Conservation (phyloP, 2,329 filamentous ascomycete genomes). For the Epicoccum sorghinum region DNA sequence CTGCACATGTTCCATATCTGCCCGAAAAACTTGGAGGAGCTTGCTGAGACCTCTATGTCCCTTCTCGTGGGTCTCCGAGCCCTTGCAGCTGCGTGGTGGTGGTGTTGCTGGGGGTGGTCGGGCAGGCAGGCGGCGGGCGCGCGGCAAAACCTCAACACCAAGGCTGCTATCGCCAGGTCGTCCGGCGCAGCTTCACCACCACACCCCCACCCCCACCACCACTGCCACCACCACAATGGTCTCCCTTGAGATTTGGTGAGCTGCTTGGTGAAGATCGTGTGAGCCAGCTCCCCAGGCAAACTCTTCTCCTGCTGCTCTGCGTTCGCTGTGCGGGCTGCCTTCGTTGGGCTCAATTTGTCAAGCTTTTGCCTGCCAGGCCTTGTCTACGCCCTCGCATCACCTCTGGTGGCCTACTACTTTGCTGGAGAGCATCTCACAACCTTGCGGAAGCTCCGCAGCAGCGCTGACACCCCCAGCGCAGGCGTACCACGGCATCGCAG, state of each 20-base stretch:
- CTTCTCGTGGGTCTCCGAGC: not conserved
- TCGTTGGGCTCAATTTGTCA: too few relatives aligned
- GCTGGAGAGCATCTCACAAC: too few relatives aligned
- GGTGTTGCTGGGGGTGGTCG: constrained; percentile 1
- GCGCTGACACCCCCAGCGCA: too few relatives aligned
- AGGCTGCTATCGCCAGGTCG: constrained; percentile 1
- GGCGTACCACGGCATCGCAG: not conserved
- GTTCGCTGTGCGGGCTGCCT: too few relatives aligned
- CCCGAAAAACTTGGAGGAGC: not conserved
- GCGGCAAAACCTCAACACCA: constrained; percentile 13
- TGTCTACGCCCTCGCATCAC: too few relatives aligned
- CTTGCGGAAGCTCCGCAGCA: too few relatives aligned
- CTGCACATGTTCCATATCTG: not conserved
- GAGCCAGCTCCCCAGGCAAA: too few relatives aligned
- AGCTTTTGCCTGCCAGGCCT: too few relatives aligned
- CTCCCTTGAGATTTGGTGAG: too few relatives aligned
- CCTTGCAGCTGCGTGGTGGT: not conserved
- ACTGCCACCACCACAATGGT: not conserved
- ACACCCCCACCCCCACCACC: not conserved
- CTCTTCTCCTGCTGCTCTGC: too few relatives aligned
- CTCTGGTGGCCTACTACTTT: too few relatives aligned
- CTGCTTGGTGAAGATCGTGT: not conserved
- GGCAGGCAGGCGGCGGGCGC: not conserved
- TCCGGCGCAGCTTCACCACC: not conserved
- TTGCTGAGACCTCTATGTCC: not conserved